Evolutionary conservation across 352 stramenopile species (phyloP).

Genomic region (Pythium periplocum): DNA sequence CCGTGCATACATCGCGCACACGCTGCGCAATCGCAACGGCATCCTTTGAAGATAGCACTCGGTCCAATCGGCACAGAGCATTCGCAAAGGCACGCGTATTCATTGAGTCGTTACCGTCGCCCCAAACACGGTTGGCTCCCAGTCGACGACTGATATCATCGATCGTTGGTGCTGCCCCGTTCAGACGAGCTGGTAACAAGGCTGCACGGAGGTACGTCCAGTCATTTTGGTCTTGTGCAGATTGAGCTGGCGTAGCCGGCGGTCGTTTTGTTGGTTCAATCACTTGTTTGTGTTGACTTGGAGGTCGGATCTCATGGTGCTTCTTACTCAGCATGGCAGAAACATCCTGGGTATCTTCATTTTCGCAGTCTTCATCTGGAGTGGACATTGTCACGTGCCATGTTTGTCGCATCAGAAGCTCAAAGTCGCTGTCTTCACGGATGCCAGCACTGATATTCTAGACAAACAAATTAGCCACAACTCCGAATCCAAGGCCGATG

Average conservation of each 20-base stretch:
- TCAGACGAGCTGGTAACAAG: too few relatives aligned
- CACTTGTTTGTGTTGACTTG: too few relatives aligned
- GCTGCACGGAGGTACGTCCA: conserved; percentile 11
- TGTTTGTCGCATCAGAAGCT: conserved; percentile 72
- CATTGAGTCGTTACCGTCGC: conserved; percentile 57
- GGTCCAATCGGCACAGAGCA: conserved; percentile 30
- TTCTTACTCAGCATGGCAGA: too few relatives aligned
- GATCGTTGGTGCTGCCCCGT: too few relatives aligned
- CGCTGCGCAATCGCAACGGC: background rate
- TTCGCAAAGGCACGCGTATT: conserved; percentile 48
- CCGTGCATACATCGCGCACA: conserved; percentile 1
- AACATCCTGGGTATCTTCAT: background rate
- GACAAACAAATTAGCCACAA: conserved; percentile 5
- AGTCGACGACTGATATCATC: conserved; percentile 46
- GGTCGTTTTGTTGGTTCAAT: too few relatives aligned
- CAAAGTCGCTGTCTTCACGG: conserved; percentile 74
- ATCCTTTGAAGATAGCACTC: conserved; percentile 25
- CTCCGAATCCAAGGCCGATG: conserved; percentile 1
- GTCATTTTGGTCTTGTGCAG: background rate
- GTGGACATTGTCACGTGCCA: conserved; percentile 40
- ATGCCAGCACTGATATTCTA: conserved; percentile 82
- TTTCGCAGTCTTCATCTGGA: background rate
- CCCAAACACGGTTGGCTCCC: conserved; percentile 48
- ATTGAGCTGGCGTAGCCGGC: too few relatives aligned
- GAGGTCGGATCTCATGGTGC: too few relatives aligned